Base-by-base conservation (phyloP, 352 stramenopile genomes). In the Phytophthora kernoviae region DNA sequence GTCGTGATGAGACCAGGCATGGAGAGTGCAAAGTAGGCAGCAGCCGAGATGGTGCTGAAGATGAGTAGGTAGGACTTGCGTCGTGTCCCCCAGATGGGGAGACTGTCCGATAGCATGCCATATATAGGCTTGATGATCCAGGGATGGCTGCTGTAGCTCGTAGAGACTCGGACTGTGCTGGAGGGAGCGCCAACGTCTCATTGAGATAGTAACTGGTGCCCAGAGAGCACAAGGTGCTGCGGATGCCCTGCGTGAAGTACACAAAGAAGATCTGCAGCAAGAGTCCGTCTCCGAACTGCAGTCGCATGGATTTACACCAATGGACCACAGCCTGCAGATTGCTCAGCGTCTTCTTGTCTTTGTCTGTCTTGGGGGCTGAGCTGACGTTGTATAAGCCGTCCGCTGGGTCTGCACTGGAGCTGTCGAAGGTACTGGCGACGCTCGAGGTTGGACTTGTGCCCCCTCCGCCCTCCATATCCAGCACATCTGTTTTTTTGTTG, bases 91-190 rank as follows among this genome's bases (percentile, higher is more conserved):
- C 70, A 89, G 57, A 93, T 85, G 0, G 81, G 80, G 7, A 93
- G 65, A 37, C 70, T 91, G 58, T 93, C 84, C 5, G 84, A 91
- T 17, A 93, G 70, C 48, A 93, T 85, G 12, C 81, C 84, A 56
- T 90, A 93, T 18, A 93, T 37, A 1, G 84, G 84, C 40, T 93
- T 93, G 63, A 93, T 79, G 70, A 89, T 89, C 84, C 84, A 93
- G 84, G 81, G 48, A 93, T 89, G 32, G 80, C 78, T 1, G 80
- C 78, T 12, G 80, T 92, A 52, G 57, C 80, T 12, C 80, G 80
- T 22, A 92, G 57, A 40, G 82, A 71, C 57, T 92, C 80, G 17
- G 80, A 79, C 65, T 92, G 82, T 22, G 80, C 76, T 1, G 82
- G 82, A 21, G 70, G 68, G 40, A 92, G 65, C 41, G 73, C 70